Evolutionary conservation across 2,329 filamentous ascomycete species (phyloP), one percentile per base, ranked within the genome.

Genomic region (Nannizziopsis barbatae): DNA sequence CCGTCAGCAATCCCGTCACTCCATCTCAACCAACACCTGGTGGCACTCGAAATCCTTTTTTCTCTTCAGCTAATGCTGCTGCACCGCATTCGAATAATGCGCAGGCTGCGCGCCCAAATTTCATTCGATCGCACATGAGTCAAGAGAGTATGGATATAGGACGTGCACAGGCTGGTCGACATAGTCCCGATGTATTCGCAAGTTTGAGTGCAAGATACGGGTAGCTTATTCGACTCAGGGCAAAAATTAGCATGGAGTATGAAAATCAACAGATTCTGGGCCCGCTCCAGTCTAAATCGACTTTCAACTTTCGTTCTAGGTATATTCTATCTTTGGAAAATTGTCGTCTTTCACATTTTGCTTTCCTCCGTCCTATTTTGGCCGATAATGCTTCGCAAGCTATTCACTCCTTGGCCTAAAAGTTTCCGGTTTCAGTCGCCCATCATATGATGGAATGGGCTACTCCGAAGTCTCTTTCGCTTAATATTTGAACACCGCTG

Each of bases 121-220:
- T 22, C 37, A 20, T 39, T 7, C 56, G 60, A 48, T 56, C 59
- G 11, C 68, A 71, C 51, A 66, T 70, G 57, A 74, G 71, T 57
- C 67, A 71, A 51, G 71, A 69, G 42, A 74, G 71, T 44, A 65
- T 73, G 35, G 70, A 72, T 53, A 62, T 74, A 47, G 70, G 63
- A 44, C 66, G 66, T 11, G 57, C 70, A 33, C 69, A 73, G 50
- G 70, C 57, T 47, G 71, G 71, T 3, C 62, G 71, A 31, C 70
- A 74, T 54, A 73, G 71, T 53, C 71, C 71, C 5, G 71, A 74
- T 59, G 68, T 71, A 7, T 74, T 74, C 62, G 70, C 71, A 18
- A 72, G 63, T 58, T 55, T 74, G 54, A 74, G 71, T 53, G 66
- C 71, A 38, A 62, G 70, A 49, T 70, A 68, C 56, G 61, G 65